phyloP scores from a whole-genome alignment of 2,329 filamentous ascomycete genomes.

The Penicillium sp. region DNA sequence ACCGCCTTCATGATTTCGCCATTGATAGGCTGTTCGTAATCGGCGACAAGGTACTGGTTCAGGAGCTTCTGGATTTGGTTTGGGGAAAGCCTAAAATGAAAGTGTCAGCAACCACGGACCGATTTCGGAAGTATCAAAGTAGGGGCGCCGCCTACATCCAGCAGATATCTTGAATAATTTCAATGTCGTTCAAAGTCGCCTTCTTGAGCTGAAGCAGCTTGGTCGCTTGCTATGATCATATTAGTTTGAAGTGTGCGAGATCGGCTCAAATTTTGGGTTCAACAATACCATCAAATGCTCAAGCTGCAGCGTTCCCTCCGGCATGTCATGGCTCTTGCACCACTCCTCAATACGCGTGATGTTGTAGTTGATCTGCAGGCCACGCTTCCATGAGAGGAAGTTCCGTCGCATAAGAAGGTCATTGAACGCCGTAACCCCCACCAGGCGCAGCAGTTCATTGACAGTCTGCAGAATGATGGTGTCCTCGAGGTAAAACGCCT shows the following conservation, averaged over 20 bases:
- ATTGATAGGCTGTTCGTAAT: slow-evolving; percentile 99
- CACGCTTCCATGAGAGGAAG: slow-evolving; percentile 98
- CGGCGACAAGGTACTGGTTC: slow-evolving; percentile 96
- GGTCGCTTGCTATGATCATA: slow-evolving; percentile 80
- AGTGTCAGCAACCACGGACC: slow-evolving; percentile 1
- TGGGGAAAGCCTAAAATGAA: slow-evolving; percentile 71
- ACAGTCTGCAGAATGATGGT: slow-evolving; percentile 93
- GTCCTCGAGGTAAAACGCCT: slow-evolving; percentile 95
- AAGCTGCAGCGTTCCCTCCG: slow-evolving; percentile 91
- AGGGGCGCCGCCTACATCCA: slow-evolving; percentile 92
- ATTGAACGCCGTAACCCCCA: slow-evolving; percentile 97
- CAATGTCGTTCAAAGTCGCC: slow-evolving; percentile 96
- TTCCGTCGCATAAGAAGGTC: slow-evolving; percentile 96
- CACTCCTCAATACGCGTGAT: slow-evolving; percentile 99
- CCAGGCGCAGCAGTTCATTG: slow-evolving; percentile 85
- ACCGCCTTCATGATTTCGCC: slow-evolving; percentile 99
- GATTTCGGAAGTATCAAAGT: background rate
- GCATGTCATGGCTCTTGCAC: slow-evolving; percentile 99
- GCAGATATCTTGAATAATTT: slow-evolving; percentile 99
- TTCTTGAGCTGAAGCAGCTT: slow-evolving; percentile 99
- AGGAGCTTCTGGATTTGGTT: slow-evolving; percentile 99
- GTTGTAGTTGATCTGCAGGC: slow-evolving; percentile 99
- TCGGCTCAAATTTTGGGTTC: background rate
- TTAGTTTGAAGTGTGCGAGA: background rate
- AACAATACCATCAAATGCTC: slow-evolving; percentile 90